Conservation (phyloP, 2,329 filamentous ascomycete genomes). For the Orbilia brochopaga region DNA sequence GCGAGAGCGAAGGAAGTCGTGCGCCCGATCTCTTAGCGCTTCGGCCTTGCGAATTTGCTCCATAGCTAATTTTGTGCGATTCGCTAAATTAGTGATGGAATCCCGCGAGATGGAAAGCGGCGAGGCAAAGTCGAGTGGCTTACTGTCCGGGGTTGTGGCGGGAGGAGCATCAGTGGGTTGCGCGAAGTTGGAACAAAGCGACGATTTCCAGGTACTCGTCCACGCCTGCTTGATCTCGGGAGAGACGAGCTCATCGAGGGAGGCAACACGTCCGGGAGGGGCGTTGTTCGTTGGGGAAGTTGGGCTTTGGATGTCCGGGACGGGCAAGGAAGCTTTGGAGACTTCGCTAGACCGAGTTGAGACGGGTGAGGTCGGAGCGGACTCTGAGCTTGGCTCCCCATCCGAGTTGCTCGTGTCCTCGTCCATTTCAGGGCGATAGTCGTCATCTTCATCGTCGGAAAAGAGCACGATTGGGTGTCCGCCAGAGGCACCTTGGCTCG, state of each 20-base stretch:
- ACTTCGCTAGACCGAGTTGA: slow-evolving; percentile 15
- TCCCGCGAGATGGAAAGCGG: slow-evolving; percentile 35
- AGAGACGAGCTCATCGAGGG: slow-evolving; percentile 35
- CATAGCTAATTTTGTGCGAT: slow-evolving; percentile 51
- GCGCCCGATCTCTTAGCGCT: slow-evolving; percentile 41
- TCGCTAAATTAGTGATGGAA: slow-evolving; percentile 45
- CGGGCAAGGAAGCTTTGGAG: slow-evolving; percentile 12
- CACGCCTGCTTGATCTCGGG: slow-evolving; percentile 44
- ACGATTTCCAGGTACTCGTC: slow-evolving; percentile 36
- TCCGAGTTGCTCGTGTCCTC: slow-evolving; percentile 28
- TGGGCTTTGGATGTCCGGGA: slow-evolving; percentile 28
- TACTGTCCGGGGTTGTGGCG: slow-evolving; percentile 29
- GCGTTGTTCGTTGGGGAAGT: neutral
- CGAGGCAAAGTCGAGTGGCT: slow-evolving; percentile 40
- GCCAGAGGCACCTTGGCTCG: slow-evolving; percentile 13
- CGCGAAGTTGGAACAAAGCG: slow-evolving; percentile 20
- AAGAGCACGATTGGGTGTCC: slow-evolving; percentile 9
- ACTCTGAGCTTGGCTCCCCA: slow-evolving; percentile 12
- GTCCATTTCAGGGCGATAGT: slow-evolving; percentile 12
- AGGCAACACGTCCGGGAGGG: slow-evolving; percentile 12
- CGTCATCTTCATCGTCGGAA: slow-evolving; percentile 39
- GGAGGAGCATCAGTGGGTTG: slow-evolving; percentile 6
- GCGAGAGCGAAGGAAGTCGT: slow-evolving; percentile 35
- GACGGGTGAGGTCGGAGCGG: slow-evolving; percentile 24
- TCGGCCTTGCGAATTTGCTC: slow-evolving; percentile 49